A percentile compares a stretch with the other conserved stretches of the same genome.
Conservation (phyloP, 805 yeast genomes). For the Starmerella davenportii region DNA sequence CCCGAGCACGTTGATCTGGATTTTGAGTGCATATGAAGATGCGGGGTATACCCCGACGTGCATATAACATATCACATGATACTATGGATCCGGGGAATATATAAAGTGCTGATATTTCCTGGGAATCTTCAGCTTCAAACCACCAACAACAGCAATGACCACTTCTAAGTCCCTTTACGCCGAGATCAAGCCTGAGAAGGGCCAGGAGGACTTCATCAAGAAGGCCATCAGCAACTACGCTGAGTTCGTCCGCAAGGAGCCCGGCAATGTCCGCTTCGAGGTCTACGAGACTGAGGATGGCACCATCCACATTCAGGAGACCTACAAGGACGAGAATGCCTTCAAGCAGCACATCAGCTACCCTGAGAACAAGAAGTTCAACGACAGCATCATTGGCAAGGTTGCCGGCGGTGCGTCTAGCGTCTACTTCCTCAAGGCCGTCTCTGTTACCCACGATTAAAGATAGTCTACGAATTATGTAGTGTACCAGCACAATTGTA, state of each 20-base stretch:
- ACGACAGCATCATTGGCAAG: constrained; percentile 15
- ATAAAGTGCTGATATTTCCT: background rate
- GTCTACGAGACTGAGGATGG: constrained; percentile 16
- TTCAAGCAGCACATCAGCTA: constrained; percentile 18
- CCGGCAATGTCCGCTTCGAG: constrained; percentile 19
- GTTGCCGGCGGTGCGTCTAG: constrained; percentile 16
- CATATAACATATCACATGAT: constrained; percentile 1
- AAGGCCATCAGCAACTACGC: constrained; percentile 14
- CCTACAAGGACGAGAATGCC: constrained; percentile 18
- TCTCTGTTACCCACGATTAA: constrained; percentile 11
- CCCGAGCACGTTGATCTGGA: constrained; percentile 13
- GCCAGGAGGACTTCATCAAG: constrained; percentile 14
- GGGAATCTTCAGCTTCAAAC: background rate
- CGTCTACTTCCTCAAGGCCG: constrained; percentile 15
- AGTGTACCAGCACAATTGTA: too few species aligned
- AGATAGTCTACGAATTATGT: too few species aligned
- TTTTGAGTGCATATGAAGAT: constrained; percentile 4
- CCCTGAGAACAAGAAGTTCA: constrained; percentile 17
- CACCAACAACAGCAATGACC: background rate
- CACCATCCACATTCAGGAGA: constrained; percentile 18
- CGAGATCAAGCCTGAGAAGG: constrained; percentile 16
- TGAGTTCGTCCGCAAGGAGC: constrained; percentile 16
- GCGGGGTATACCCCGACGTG: constrained; percentile 1
- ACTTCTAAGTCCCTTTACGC: constrained; percentile 15
- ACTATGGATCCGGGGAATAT: background rate